Evolutionary conservation across 805 yeast genomes (phyloP), one percentile per base, ranked within the genome.

Genomic region (Ogataea nitratoaversa): DNA sequence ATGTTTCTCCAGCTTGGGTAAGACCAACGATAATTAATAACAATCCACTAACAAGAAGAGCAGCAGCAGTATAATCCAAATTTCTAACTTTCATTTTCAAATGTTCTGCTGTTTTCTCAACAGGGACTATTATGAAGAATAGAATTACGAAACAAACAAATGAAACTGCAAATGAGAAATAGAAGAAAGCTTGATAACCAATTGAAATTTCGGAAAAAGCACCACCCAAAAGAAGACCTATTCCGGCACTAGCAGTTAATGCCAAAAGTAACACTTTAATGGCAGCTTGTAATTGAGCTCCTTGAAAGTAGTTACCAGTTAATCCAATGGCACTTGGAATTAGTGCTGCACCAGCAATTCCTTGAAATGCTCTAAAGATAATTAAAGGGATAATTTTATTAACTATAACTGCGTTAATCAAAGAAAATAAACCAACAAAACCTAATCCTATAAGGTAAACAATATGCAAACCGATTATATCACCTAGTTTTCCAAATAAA

Each of bases 181-280:
- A 71, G 43, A 64, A 66, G 9, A 64, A 49, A 1, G 67, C 67
- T 37, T 62, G 60, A 45, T 69, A 70, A 1, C 74, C 76, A 37
- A 67, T 50, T 5, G 40, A 30, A 2, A 70, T 54, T 19, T 44
- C 39, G 1, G 66, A 50, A 36, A 71, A 72, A 0, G 72, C 76
- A 36, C 77, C 76, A 24, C 76, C 76, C 2, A 71, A 27, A 8
- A 70, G 40, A 5, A 57, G 46, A 5, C 75, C 77, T 9, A 70
- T 23, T 6, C 72, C 73, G 2, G 16, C 4, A 25, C 62, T 34
- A 42, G 23, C 61, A 35, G 41, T 63, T 50, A 39, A 56, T 32
- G 27, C 58, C 19, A 53, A n/a, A 19, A 47, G 19, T 4, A 57
- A 34, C 2, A 32, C 30, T 11, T 32, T 33, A 33, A 54, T 41